A percentile compares a stretch with the other conserved stretches of the same genome.
Conservation (phyloP, 306 rosid species). For the Dryas alaskensis region DNA sequence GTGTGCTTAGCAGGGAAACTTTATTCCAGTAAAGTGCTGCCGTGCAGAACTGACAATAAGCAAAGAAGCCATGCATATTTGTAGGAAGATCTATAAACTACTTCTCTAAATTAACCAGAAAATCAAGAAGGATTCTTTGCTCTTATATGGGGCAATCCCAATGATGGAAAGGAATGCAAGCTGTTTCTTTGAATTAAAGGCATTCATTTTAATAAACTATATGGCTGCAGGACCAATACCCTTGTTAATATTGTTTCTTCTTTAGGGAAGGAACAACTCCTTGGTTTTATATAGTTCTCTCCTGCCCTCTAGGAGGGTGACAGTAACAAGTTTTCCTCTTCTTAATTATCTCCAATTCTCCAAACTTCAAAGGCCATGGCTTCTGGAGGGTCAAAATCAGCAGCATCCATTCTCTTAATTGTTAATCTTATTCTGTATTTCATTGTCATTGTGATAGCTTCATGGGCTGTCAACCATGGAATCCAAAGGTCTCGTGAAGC, state of each 20-base stretch:
- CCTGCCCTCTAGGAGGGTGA: constrained; percentile 12
- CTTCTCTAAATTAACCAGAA: not conserved
- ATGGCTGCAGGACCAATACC: no score
- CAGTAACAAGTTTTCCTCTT: constrained; percentile 18
- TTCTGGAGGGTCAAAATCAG: constrained; percentile 57
- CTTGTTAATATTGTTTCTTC: no score
- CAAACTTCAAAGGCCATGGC: constrained; percentile 50
- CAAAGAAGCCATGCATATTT: not conserved
- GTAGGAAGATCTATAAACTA: not conserved
- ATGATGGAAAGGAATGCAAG: constrained; percentile 51
- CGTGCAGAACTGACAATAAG: not conserved
- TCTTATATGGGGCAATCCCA: constrained; percentile 37
- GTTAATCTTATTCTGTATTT: constrained; percentile 65
- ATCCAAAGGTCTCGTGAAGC: constrained; percentile 59
- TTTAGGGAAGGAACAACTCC: constrained; percentile 16
- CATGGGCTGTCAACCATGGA: constrained; percentile 88
- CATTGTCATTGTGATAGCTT: constrained; percentile 57
- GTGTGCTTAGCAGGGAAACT: constrained; percentile 15
- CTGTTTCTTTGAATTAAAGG: constrained; percentile 52
- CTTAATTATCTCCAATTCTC: not conserved
- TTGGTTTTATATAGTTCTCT: constrained; percentile 20
- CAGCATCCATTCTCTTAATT: constrained; percentile 51
- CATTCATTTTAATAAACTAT: not conserved
- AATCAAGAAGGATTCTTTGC: constrained; percentile 42
- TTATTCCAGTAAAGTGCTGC: constrained; percentile 11